A percentile compares a stretch with the other conserved stretches of the same genome.
Evolutionary conservation across 2,329 filamentous ascomycete species (phyloP).

Genomic region (Xenoacremonium recifei): DNA sequence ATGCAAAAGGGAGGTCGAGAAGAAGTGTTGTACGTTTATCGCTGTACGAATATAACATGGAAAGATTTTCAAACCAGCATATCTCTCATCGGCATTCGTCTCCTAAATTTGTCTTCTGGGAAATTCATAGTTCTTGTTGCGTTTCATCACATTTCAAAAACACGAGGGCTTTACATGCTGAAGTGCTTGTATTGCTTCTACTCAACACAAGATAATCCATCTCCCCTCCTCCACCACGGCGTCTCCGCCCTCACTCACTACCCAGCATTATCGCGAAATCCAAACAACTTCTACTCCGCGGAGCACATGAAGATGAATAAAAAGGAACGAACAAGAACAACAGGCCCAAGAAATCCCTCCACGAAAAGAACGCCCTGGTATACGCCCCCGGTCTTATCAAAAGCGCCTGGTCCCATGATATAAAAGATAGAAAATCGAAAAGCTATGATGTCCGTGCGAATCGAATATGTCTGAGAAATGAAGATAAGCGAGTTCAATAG

Average conservation of each 20-base stretch:
- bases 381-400: slow-evolving; percentile 21
- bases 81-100: too few species aligned
- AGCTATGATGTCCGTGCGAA: slow-evolving; percentile 16
- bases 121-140: too few species aligned
- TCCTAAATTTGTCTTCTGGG: too few species aligned
- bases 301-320: slow-evolving; percentile 7
- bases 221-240: slow-evolving; percentile 5
- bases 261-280: slow-evolving; percentile 20
- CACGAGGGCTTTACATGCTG: slow-evolving; percentile 4
- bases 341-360: slow-evolving; percentile 13
- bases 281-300: slow-evolving; percentile 14
- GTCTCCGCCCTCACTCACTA: slow-evolving; percentile 11
- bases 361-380: slow-evolving; percentile 11
- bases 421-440: slow-evolving; percentile 15
- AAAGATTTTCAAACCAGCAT: too few species aligned
- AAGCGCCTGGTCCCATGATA: slow-evolving; percentile 28
- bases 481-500: too few species aligned
- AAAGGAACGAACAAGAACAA: slow-evolving; percentile 14
- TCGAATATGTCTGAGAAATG: too few species aligned
- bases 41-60: slow-evolving; percentile 22
- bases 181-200: slow-evolving; percentile 24
- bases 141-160: neutral
- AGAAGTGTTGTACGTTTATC: slow-evolving; percentile 21
- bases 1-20: slow-evolving; percentile 8
- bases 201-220: slow-evolving; percentile 18